Evolutionary conservation across 257 asterid genomes (phyloP), one percentile per base, ranked within the genome.

Genomic region (Fraxinus anomala): DNA sequence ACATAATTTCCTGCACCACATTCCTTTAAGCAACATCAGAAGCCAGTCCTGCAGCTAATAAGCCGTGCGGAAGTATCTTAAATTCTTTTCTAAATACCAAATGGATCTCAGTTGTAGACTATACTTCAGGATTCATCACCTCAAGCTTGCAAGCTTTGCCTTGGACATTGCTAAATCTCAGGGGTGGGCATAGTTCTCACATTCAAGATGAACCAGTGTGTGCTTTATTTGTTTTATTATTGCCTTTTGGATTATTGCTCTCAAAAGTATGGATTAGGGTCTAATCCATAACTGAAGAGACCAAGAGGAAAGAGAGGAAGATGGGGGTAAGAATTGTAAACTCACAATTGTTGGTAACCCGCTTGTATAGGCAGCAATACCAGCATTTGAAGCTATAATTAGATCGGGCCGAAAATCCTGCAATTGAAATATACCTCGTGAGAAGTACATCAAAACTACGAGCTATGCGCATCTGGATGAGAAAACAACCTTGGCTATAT

Each of bases 281-380:
- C 3, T 59, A 59, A 59, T 59, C 8, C n/a, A 51, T 51, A 49
- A 49, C 61, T 4, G 21, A 16, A 17, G 17, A 17, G 7, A 49
- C 2, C 1, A 16, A 49, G 17, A 5, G 28, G 24, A 56, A 28
- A 21, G 5, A 21, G 68, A 1, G 30, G 3, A 10, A 21, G 30
- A 59, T 7, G 13, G 3, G 24, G 16, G 17, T 19, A 37, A 74
- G 59, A 72, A 78, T 68, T 21, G 34, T 56, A 37, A 75, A 86
- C 96, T 88, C 77, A 94, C 99, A 80, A 95, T 79, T 24, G 99
- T 92, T 12, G 93, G 99, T 73, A 91, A 77, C 99, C 98, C 93
- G 91, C 96, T 90, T 63, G 47, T 79, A 84, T 91, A 95, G 76
- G 98, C 99, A 77, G 97, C 98, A 54, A 95, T 51, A 77, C 99